Evolutionary conservation across 768 basidiomycete species (phyloP).

Genomic region (Tricholoma saponaceum): DNA sequence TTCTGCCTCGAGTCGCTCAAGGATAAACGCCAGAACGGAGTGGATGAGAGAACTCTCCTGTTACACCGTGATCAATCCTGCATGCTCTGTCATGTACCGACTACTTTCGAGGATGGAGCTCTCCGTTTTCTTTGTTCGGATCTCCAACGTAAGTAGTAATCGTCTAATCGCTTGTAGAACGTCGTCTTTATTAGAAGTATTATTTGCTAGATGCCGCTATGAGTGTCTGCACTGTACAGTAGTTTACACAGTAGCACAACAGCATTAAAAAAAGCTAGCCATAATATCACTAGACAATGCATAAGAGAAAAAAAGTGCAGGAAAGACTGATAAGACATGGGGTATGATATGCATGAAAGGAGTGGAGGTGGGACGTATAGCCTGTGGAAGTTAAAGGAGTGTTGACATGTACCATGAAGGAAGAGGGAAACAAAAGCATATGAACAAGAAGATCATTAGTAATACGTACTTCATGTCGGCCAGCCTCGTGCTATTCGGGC

Average conservation of each 20-base stretch:
- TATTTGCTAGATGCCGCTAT: constrained; percentile 18
- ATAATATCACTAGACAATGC: neutral
- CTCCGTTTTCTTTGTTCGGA: too few species aligned
- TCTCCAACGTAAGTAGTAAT: too few species aligned
- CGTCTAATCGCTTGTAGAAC: neutral
- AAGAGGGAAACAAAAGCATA: neutral
- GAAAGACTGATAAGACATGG: neutral
- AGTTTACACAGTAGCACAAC: constrained; percentile 21
- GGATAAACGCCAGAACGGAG: too few species aligned
- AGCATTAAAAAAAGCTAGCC: constrained; percentile 10
- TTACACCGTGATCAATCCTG: too few species aligned
- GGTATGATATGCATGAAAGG: constrained; percentile 2
- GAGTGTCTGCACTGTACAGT: constrained; percentile 26
- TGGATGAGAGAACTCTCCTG: too few species aligned
- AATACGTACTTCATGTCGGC: constrained; percentile 49
- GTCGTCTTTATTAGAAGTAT: constrained; percentile 18
- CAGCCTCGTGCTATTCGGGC: constrained; percentile 73
- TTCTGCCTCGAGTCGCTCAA: too few species aligned
- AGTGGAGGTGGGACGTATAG: constrained; percentile 4
- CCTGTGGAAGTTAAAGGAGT: neutral
- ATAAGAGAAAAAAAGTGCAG: neutral
- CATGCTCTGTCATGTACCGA: too few species aligned
- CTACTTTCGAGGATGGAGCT: too few species aligned
- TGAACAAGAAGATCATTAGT: neutral
- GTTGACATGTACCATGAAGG: constrained; percentile 1